Evolutionary conservation across 495 filamentous ascomycete genomes (phyloP).

Genomic region (Neurospora sp.): DNA sequence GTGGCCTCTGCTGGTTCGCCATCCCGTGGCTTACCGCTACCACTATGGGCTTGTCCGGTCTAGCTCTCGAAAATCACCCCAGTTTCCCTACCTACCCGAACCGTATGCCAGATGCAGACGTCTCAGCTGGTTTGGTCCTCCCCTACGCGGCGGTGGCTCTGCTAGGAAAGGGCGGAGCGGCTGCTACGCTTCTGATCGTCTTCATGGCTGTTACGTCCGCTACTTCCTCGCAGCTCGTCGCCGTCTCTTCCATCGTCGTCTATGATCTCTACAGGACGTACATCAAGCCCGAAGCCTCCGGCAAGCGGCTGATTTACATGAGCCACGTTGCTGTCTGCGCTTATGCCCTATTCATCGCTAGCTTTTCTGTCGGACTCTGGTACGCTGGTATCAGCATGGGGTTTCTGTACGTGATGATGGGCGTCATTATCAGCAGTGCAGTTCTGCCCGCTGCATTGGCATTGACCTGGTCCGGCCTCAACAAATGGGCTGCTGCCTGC

Average conservation of each 20-base stretch:
- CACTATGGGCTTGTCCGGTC: slow-evolving; percentile 85
- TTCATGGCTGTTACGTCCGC: slow-evolving; percentile 97
- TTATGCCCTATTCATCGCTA: slow-evolving; percentile 78
- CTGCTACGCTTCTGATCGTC: slow-evolving; percentile 71
- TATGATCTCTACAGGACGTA: slow-evolving; percentile 83
- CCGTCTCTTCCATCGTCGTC: slow-evolving; percentile 85
- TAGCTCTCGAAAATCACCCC: slow-evolving; percentile 70
- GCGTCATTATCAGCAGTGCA: slow-evolving; percentile 78
- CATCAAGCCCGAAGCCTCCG: slow-evolving; percentile 52
- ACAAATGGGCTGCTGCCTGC: slow-evolving; percentile 64
- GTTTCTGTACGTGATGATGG: slow-evolving; percentile 78
- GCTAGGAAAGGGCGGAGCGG: slow-evolving; percentile 79
- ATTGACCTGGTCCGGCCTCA: slow-evolving; percentile 74
- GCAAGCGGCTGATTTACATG: slow-evolving; percentile 76
- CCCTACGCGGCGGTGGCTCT: slow-evolving; percentile 85
- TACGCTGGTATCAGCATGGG: slow-evolving; percentile 50
- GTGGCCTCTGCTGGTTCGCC: slow-evolving; percentile 88
- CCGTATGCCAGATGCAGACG: slow-evolving; percentile 64
- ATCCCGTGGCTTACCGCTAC: slow-evolving; percentile 91
- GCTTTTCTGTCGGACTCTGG: slow-evolving; percentile 71
- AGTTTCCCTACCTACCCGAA: slow-evolving; percentile 62
- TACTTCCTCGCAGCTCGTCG: slow-evolving; percentile 81
- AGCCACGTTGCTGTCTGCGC: slow-evolving; percentile 65
- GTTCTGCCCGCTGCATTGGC: slow-evolving; percentile 77
- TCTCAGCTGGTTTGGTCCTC: slow-evolving; percentile 77